Base-by-base conservation (phyloP, 768 basidiomycete species). In the Termitomyces sp. region DNA sequence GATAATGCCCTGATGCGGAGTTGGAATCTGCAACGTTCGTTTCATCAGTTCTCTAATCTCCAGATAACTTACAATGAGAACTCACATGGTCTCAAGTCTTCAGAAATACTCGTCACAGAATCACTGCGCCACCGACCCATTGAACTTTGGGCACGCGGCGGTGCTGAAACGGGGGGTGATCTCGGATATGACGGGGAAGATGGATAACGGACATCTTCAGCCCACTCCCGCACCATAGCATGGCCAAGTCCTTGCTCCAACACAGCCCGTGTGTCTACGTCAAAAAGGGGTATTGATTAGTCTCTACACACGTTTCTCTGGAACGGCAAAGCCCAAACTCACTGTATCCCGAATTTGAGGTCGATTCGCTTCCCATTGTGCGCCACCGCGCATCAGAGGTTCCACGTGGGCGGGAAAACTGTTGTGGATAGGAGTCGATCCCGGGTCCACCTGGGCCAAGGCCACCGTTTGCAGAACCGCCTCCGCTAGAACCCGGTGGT, bases 381-480 rank as follows among this genome's bases (percentile, higher is more conserved):
- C 72, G 72, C 79, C 79, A 81, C 48, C 72, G 79, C n/a, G 82
- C 80, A 62, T 91, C 89, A 29, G 86, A 88, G 57, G 88, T 82
- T n/a, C 88, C 88, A 49, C 89, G 79, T 18, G 85, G 85, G 2
- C 81, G 76, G 13, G 81, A 72, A 64, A 59, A 67, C 56, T 77
- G 68, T 66, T 70, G 70, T 9, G 53, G n/a, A 20, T 70, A 69
- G 3, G 48, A 39, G 22, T 60, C 61, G 56, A 63, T 65, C 58
- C 65, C 54, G 2, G 49, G 23, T 2, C 49, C 49, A n/a, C 43
- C 43, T 13, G 50, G 68, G 53, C 55, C 64, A 27, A 60, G 59
- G n/a, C 64, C 65, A 13, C 71, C 71, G 44, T 56, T 62, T 3
- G 63, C 20, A 20, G 68, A 58, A 16, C 68, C 67, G 25, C 69